phyloP scores from a whole-genome alignment of 164 flowering plant species.

The Vitis amurensis region DNA sequence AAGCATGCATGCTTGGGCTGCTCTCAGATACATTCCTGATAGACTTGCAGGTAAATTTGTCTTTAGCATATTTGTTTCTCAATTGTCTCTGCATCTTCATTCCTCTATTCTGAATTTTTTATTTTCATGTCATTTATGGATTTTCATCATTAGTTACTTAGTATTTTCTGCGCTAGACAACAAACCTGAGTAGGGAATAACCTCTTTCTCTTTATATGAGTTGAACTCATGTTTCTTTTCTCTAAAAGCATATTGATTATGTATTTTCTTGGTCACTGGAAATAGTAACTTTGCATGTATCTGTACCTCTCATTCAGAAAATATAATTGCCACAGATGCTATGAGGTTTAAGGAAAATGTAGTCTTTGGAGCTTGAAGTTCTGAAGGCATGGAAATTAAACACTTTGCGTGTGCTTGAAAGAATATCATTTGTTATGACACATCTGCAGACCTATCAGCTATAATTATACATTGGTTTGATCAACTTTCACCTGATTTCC shows the following conservation, averaged over 20 bases:
- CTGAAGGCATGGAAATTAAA: not conserved
- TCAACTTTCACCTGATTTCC: too few species aligned
- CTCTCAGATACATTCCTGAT: constrained; percentile 77
- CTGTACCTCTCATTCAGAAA: not conserved
- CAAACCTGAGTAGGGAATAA: not conserved
- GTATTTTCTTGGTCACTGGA: not conserved
- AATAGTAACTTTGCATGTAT: not conserved
- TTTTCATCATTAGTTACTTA: too few species aligned
- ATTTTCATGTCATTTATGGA: not conserved
- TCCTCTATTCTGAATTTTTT: not conserved
- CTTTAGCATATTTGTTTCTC: not conserved
- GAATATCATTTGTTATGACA: too few species aligned
- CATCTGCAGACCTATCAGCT: too few species aligned
- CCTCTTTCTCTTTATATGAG: not conserved
- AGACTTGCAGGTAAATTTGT: constrained; percentile 65
- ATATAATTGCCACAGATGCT: not conserved
- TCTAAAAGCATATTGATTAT: not conserved
- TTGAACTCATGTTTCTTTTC: not conserved
- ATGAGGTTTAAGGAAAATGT: not conserved
- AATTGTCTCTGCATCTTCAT: too few species aligned
- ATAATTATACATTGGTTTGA: too few species aligned
- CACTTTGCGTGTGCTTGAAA: too few species aligned
- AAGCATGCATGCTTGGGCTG: constrained; percentile 88
- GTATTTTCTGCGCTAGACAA: not conserved
- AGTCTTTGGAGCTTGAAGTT: not conserved